Conservation (phyloP, 202 grass and related monocot genomes). For the Brachypodium distachyon region DNA sequence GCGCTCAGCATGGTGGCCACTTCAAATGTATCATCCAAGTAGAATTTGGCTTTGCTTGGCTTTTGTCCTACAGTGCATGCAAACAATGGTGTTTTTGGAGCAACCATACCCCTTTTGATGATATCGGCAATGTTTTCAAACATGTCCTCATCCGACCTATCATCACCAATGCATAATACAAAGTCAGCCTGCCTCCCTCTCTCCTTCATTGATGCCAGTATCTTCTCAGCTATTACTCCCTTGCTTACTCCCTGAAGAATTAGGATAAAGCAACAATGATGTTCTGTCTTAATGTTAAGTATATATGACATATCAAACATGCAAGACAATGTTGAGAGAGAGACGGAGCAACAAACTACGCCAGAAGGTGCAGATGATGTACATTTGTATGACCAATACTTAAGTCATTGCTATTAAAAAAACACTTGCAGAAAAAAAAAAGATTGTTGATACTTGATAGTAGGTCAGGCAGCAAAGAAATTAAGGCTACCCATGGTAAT, state of each 20-base stretch:
- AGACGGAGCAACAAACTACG: not conserved
- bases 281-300: not conserved
- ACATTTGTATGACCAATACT: not conserved
- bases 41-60: constrained; percentile 96
- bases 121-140: constrained; percentile 76
- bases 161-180: constrained; percentile 84
- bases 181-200: constrained; percentile 68
- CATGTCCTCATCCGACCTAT: constrained; percentile 95
- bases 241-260: constrained; percentile 79
- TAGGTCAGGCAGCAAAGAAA: not conserved
- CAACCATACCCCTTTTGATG: constrained; percentile 50
- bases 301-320: not conserved
- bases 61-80: constrained; percentile 97
- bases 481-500: too few species aligned
- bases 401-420: not conserved
- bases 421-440: not conserved
- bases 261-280: constrained; percentile 1
- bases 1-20: constrained; percentile 71
- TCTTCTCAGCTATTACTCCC: constrained; percentile 73
- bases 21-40: constrained; percentile 89
- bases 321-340: not conserved
- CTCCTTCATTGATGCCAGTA: constrained; percentile 73
- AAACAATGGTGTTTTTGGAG: constrained; percentile 59
- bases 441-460: not conserved
- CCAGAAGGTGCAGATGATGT: not conserved